Evolutionary conservation across 345 rosid genomes (phyloP), one percentile per base, ranked within the genome.

Genomic region (Aegle marmelos): DNA sequence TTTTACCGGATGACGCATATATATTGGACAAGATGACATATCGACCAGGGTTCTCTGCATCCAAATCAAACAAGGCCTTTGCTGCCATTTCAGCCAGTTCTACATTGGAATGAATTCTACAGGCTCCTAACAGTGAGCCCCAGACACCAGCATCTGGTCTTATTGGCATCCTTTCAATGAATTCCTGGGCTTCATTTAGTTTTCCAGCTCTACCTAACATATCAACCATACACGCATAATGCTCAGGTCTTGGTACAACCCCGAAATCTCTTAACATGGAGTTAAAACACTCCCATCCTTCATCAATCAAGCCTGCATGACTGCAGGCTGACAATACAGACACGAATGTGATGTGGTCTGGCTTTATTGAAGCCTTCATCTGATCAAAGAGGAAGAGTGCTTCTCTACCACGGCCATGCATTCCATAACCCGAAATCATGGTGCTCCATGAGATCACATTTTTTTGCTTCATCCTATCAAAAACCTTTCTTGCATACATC

Each of bases 211-310:
- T 81, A 36, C 88, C 89, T 54, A 89, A 76, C 59, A 89, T 83
- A 79, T 89, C 92, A 68, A 89, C 89, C 88, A 86, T 82, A 73
- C 90, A 87, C 9, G 92, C 83, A 34, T 82, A 81, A 69, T 89
- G 90, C 64, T 86, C 87, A 50, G 83, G 45, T 60, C 64, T 68
- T 60, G 90, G 90, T 8, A 57, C 78, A 28, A 86, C 76, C 56
- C 83, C 84, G 63, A 81, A 86, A 77, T 83, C 86, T 76, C 68
- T 83, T 45, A 21, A 34, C 92, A 87, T 86, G 77, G 87, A 81
- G 68, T 83, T 76, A 73, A 89, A 89, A 79, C 83, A 75, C 39
- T 83, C 81, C 89, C 90, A 81, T 77, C 88, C 90, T 86, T 84
- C 85, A 39, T 68, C 70, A 69, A 86, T 81, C 72, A 89, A 86